These are phyloP conservation scores for Claviceps pusilla DNA, from an alignment of 2,329 filamentous ascomycete genomes.

Conservation along the genomic window DNA sequence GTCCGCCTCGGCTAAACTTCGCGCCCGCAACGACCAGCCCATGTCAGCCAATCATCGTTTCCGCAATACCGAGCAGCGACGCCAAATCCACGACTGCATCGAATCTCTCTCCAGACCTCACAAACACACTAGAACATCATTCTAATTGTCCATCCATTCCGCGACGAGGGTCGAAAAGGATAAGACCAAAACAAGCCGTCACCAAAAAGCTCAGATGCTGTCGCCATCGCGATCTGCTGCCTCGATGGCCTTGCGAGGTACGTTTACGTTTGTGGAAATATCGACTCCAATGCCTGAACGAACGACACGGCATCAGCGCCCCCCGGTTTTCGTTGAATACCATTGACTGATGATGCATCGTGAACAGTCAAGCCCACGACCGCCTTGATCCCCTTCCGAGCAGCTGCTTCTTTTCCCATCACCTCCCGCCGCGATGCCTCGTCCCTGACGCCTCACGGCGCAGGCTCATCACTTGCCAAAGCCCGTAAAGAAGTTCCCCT, in stretches of 20 bases:
- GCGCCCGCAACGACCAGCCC: conserved; percentile 3
- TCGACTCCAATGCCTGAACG: not conserved
- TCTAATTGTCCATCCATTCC: no score
- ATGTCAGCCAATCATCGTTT: conserved; percentile 16
- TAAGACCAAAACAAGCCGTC: not conserved
- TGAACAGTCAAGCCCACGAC: conserved; percentile 48
- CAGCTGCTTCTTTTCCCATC: conserved; percentile 42
- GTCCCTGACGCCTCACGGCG: conserved; percentile 36
- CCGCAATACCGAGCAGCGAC: conserved; percentile 14
- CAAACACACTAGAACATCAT: not conserved
- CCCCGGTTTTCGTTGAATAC: not conserved
- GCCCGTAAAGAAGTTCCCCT: conserved; percentile 58
- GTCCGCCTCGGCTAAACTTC: conserved; percentile 16
- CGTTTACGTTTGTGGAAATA: not conserved
- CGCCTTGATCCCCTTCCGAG: conserved; percentile 48
- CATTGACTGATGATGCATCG: not conserved
- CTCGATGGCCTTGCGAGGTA: conserved; percentile 38
- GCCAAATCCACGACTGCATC: not conserved
- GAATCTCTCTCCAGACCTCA: not conserved
- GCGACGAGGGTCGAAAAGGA: not conserved
- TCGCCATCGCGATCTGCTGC: conserved; percentile 34
- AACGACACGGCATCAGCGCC: not conserved
- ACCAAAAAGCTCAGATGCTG: conserved; percentile 25
- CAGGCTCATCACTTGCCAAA: conserved; percentile 37
- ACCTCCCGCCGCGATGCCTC: conserved; percentile 50